These are phyloP conservation scores for Eurotiales sp. DNA, from an alignment of 2,329 filamentous ascomycete species.

Conservation along the genomic window DNA sequence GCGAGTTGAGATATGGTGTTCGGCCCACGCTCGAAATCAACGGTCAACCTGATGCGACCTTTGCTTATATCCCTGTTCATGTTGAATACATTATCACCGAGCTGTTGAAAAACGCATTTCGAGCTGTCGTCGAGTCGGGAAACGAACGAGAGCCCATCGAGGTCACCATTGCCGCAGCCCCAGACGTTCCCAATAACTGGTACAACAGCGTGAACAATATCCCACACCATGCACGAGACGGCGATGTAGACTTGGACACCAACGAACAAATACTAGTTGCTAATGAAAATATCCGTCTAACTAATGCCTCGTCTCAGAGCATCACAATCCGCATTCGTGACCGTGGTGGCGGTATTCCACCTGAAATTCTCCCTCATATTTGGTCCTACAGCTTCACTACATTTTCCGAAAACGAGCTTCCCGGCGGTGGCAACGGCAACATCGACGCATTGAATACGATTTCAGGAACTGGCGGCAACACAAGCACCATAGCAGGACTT, in stretches of 20 bases:
- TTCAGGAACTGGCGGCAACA: constrained; percentile 65
- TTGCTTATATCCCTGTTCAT: constrained; percentile 92
- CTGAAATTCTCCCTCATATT: constrained; percentile 77
- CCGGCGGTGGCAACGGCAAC: constrained; percentile 47
- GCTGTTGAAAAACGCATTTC: constrained; percentile 92
- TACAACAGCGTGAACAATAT: constrained; percentile 37
- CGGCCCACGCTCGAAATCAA: constrained; percentile 76
- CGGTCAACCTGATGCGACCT: constrained; percentile 80
- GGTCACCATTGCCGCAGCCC: constrained; percentile 79
- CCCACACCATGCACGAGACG: constrained; percentile 35
- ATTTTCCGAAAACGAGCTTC: constrained; percentile 66
- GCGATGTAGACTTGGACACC: constrained; percentile 13
- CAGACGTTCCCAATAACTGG: constrained; percentile 43
- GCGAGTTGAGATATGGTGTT: constrained; percentile 91
- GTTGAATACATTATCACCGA: constrained; percentile 97
- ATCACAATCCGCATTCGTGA: constrained; percentile 95
- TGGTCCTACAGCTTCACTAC: constrained; percentile 99
- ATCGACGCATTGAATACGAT: constrained; percentile 73
- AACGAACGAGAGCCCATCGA: constrained; percentile 77
- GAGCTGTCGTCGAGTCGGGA: constrained; percentile 83
- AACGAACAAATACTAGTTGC: constrained; percentile 26
- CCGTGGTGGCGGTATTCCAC: constrained; percentile 86
- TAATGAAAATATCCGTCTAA: constrained; percentile 30
- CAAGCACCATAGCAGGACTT: constrained; percentile 83
- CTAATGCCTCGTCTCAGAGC: constrained; percentile 59